Base-by-base conservation (phyloP, 768 basidiomycete genomes). In the Tricholoma saponaceum region DNA sequence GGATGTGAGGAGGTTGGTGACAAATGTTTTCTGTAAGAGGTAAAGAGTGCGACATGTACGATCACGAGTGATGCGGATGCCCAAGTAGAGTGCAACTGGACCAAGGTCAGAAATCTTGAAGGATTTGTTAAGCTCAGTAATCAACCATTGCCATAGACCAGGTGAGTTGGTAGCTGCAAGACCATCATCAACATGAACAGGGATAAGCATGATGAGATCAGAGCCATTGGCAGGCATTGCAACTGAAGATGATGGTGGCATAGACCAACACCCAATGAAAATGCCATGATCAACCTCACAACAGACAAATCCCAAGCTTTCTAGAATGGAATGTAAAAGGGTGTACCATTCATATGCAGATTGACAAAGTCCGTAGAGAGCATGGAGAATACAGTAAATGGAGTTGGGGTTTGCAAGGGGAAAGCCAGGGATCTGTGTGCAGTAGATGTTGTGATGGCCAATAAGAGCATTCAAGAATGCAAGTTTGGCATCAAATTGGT, bases 171-270 rank as follows among this genome's bases (percentile, higher is more conserved):
- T 62, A 0, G 60, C 56, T 4, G 33, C 60, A n/a, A 67, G 56
- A 12, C 67, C 58, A 51, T 69, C 66, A 41, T 71, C 67, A 9
- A 71, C 69, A 53, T 71, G 69, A 20, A 70, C 47, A 5, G 64
- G 63, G 0, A 70, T 43, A 44, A 69, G 59, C 30, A 68, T 58
- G 5, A 60, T 8, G 0, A 69, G 49, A 1, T 56, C 52, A 1
- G 30, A n/a, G 6, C 63, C 60, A 47, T 67, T 8, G 28, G 28
- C 28, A 10, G 37, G 43, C 3, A 37, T 50, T 1, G 56, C 39
- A 30, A 37, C 16, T 0, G 61, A 60, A 0, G 58, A 30, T 49
- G 67, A 54, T 3, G 68, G 68, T 12, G 67, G 51, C 2, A 54
- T 35, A 13, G 59, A 23, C 60, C 60, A 64, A 1, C 10, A 6